Percentiles rank a stretch among this genome's conserved stretches.
phyloP scores from a whole-genome alignment of 2,329 filamentous ascomycete species.

The Aspergillus alliaceus region DNA sequence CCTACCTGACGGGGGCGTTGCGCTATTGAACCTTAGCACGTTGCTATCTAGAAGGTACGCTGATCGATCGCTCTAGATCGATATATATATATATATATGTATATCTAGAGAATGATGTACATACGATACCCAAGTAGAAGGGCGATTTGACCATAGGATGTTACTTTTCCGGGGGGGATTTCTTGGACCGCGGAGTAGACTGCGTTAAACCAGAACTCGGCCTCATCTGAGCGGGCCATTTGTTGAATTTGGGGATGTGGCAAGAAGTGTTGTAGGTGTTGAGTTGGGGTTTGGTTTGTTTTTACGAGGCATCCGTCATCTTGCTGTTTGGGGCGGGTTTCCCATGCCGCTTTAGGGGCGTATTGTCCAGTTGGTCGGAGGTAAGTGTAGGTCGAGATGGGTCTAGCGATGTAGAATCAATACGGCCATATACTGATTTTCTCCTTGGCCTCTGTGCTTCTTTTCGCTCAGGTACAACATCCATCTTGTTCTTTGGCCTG shows the following conservation, averaged over 20 bases:
- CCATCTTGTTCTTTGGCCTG: too few species aligned
- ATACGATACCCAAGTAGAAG: slow-evolving; percentile 60
- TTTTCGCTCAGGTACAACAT: too few species aligned
- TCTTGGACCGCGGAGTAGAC: slow-evolving; percentile 85
- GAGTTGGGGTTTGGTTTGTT: background rate
- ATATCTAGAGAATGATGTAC: slow-evolving; percentile 61
- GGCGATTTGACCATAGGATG: slow-evolving; percentile 78
- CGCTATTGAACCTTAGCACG: slow-evolving; percentile 50
- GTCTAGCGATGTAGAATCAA: too few species aligned
- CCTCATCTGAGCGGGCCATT: slow-evolving; percentile 50
- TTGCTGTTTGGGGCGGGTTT: too few species aligned
- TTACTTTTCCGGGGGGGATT: slow-evolving; percentile 80
- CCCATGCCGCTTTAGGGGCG: background rate
- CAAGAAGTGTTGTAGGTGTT: background rate
- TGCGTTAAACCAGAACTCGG: slow-evolving; percentile 53
- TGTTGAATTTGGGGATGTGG: background rate
- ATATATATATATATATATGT: too few species aligned
- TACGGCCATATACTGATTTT: too few species aligned
- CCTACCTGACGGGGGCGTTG: slow-evolving; percentile 82
- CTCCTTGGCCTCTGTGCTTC: too few species aligned
- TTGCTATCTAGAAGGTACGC: too few species aligned
- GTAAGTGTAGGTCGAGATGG: too few species aligned
- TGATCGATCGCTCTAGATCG: too few species aligned
- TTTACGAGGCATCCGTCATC: too few species aligned
- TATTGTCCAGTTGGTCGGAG: too few species aligned